Conservation (phyloP, 768 basidiomycete genomes). For the Pleurotus cornucopiae region DNA sequence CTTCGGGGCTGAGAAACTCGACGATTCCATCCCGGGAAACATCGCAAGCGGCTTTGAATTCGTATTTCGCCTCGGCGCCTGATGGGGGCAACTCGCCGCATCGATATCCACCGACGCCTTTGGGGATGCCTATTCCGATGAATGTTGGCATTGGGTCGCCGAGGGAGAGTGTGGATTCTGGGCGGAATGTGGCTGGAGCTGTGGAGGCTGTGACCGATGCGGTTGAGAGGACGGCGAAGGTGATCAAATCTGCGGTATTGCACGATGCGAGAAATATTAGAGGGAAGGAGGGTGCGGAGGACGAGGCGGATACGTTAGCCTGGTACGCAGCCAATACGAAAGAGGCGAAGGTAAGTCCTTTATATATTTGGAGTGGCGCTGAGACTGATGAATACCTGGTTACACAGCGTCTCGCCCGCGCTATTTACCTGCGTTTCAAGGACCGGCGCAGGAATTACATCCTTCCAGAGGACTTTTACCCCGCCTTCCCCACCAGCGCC, state of each 20-base stretch:
- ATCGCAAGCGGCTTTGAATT: not conserved
- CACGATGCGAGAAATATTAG: slow-evolving; percentile 74
- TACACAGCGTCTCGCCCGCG: slow-evolving; percentile 59
- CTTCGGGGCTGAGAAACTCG: slow-evolving; percentile 1
- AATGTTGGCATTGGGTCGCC: not conserved
- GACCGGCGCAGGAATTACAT: slow-evolving; percentile 55
- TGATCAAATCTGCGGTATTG: slow-evolving; percentile 61
- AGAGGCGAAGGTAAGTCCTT: slow-evolving; percentile 58
- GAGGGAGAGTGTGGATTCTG: not conserved
- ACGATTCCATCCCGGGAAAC: not conserved
- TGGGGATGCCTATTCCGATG: not conserved
- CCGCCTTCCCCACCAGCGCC: slow-evolving; percentile 56
- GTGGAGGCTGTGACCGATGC: slow-evolving; percentile 32
- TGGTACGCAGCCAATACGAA: slow-evolving; percentile 53
- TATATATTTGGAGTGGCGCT: not conserved
- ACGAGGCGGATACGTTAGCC: slow-evolving; percentile 25
- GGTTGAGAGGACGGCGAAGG: slow-evolving; percentile 56
- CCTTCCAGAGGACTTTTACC: slow-evolving; percentile 63
- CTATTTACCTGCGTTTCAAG: slow-evolving; percentile 61
- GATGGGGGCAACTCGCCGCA: slow-evolving; percentile 8
- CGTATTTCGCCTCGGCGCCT: not conserved
- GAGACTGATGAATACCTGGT: not conserved
- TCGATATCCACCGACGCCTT: slow-evolving; percentile 14
- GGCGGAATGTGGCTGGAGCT: not conserved
- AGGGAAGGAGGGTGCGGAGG: slow-evolving; percentile 40